Evolutionary conservation across 768 basidiomycete species (phyloP).

Genomic region (Agaricus sinodeliciosus): DNA sequence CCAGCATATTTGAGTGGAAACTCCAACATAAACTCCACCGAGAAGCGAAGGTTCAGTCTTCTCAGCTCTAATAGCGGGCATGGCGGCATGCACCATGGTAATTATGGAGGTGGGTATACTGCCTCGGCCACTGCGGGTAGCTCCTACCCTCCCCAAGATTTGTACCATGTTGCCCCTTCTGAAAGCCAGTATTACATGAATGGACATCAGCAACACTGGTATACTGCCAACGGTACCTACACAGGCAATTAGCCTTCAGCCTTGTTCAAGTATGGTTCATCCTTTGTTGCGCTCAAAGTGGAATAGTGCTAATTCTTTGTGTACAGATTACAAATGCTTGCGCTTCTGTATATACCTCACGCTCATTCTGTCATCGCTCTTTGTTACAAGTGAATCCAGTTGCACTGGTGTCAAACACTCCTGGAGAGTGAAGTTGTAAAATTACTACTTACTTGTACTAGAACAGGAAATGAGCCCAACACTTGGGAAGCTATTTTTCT

Average conservation of each 20-base stretch:
- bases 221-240: not conserved
- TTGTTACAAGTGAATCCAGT: slow-evolving; percentile 4
- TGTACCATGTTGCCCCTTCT: not conserved
- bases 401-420: slow-evolving; percentile 7
- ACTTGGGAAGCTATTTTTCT: not conserved
- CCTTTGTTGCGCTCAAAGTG: not conserved
- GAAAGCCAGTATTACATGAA: slow-evolving; percentile 2
- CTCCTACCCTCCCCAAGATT: not conserved
- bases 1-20: slow-evolving; percentile 24
- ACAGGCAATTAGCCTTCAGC: not conserved
- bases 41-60: slow-evolving; percentile 21
- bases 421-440: slow-evolving; percentile 4
- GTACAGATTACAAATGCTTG: slow-evolving; percentile 5
- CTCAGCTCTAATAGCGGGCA: slow-evolving; percentile 20
- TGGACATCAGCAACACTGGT: not conserved
- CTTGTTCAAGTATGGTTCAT: not conserved
- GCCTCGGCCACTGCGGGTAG: not conserved
- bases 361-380: not conserved
- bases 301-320: not conserved
- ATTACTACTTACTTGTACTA: not conserved
- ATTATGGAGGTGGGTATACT: not conserved
- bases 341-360: slow-evolving; percentile 4
- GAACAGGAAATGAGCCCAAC: not conserved
- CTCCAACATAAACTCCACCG: slow-evolving; percentile 15
- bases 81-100: not conserved